Conservation (phyloP, 345 rosid genomes). For the Eucalyptus rudis region DNA sequence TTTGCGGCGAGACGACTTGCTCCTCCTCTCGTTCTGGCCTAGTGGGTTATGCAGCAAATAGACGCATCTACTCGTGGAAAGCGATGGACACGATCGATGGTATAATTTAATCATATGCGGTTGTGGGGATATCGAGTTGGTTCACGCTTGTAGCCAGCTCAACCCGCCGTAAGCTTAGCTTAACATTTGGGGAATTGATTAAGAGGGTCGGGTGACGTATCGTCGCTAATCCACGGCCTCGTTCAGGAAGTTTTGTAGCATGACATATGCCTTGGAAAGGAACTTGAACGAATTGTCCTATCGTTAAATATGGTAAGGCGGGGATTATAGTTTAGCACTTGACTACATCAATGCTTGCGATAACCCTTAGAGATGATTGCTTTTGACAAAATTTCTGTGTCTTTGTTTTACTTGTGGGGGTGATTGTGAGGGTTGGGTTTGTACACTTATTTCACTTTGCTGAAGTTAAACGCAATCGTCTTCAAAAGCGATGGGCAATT, state of each 20-base stretch:
- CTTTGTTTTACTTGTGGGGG: not conserved
- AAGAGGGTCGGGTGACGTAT: not conserved
- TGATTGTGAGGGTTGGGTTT: not conserved
- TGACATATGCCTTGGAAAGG: not conserved
- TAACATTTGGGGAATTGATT: not conserved
- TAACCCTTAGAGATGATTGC: not conserved
- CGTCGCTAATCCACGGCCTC: not conserved
- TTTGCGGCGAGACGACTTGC: not conserved
- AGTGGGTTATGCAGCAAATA: not conserved
- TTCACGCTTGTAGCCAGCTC: not conserved
- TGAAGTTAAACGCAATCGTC: not conserved
- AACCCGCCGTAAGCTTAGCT: not conserved
- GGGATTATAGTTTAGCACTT: not conserved
- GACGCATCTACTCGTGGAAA: not conserved
- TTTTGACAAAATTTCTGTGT: not conserved
- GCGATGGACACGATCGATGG: not conserved
- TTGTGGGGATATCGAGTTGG: not conserved
- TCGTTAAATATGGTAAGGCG: not conserved
- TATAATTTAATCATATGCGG: not conserved
- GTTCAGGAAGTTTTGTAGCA: not conserved
- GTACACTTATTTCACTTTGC: not conserved
- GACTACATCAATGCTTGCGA: not conserved
- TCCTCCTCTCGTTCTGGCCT: not conserved
- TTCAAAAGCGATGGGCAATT: not conserved
- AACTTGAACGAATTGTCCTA: not conserved